Conservation (phyloP, 202 grass and related monocot species). For the Bolboschoenoplectus hybrid region DNA sequence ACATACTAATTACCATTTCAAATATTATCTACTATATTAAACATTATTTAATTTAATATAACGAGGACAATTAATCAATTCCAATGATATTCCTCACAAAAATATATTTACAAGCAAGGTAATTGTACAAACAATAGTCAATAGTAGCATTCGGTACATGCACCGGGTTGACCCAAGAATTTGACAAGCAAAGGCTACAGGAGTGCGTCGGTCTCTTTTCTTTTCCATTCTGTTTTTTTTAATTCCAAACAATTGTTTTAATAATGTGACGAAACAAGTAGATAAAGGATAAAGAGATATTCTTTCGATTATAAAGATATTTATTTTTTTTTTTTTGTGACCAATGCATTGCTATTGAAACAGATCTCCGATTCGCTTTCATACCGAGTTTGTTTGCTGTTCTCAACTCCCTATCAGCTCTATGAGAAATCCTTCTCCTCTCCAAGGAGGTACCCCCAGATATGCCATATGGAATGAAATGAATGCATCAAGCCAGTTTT, state of each 20-base stretch:
- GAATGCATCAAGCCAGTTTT: neutral
- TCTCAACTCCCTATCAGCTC: conserved; percentile 32
- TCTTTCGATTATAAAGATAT: neutral
- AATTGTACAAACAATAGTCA: neutral
- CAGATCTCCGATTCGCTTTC: conserved; percentile 29
- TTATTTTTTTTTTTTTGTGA: conserved; percentile 12
- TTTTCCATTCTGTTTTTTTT: neutral
- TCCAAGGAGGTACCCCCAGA: neutral
- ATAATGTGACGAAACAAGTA: neutral
- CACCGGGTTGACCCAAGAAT: neutral
- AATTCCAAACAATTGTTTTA: neutral
- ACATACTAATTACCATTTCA: neutral
- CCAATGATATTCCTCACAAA: neutral
- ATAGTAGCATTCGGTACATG: neutral
- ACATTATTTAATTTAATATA: neutral
- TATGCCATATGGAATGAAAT: too few relatives aligned
- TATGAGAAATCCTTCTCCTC: conserved; percentile 4
- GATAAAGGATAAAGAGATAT: neutral
- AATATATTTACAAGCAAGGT: neutral
- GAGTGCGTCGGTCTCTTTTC: conserved; percentile 37
- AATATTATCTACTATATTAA: neutral
- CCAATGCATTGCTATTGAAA: neutral
- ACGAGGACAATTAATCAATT: neutral
- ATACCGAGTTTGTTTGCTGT: conserved; percentile 37
- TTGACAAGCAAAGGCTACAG: neutral